Conservation (phyloP, 1,284 basidiomycete genomes). For the Leccinum solheimii region DNA sequence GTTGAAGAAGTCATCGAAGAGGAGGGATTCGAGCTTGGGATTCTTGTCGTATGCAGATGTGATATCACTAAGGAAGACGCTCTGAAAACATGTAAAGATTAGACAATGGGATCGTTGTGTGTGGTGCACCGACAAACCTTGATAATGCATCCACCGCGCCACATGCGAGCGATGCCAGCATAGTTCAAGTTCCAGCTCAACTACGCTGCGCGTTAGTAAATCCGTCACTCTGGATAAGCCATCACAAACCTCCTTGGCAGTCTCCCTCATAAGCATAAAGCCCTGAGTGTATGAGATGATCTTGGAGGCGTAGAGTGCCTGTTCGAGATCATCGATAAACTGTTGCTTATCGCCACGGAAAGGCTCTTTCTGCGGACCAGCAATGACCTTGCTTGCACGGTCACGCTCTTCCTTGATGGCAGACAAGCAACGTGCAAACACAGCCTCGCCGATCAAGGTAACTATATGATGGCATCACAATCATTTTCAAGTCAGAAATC, state of each 20-base stretch:
- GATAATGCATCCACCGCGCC: conserved; percentile 99
- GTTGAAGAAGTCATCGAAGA: conserved; percentile 99
- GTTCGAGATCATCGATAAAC: conserved; percentile 99
- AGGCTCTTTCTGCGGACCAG: conserved; percentile 86
- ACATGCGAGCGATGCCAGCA: conserved; percentile 97
- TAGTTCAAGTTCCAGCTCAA: conserved; percentile 86
- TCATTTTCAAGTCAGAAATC: conserved; percentile 9
- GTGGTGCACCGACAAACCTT: conserved; percentile 49
- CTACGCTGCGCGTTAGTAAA: conserved; percentile 37
- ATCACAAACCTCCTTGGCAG: conserved; percentile 82
- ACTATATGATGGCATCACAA: conserved; percentile 48
- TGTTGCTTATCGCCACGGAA: conserved; percentile 99
- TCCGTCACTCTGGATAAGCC: background rate
- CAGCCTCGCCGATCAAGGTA: conserved; percentile 98
- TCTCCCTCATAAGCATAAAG: conserved; percentile 99
- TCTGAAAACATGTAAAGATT: conserved; percentile 41
- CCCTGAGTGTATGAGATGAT: conserved; percentile 99
- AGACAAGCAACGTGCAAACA: conserved; percentile 98
- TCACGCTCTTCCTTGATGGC: conserved; percentile 97
- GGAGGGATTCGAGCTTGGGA: conserved; percentile 84
- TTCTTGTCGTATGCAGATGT: conserved; percentile 91
- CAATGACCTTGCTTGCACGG: conserved; percentile 88
- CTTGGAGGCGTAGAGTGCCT: conserved; percentile 99
- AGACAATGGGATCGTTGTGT: conserved; percentile 1
- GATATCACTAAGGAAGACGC: conserved; percentile 94